Evolutionary conservation across 305 asterid species (phyloP).

Genomic region (Ilex paraguariensis): DNA sequence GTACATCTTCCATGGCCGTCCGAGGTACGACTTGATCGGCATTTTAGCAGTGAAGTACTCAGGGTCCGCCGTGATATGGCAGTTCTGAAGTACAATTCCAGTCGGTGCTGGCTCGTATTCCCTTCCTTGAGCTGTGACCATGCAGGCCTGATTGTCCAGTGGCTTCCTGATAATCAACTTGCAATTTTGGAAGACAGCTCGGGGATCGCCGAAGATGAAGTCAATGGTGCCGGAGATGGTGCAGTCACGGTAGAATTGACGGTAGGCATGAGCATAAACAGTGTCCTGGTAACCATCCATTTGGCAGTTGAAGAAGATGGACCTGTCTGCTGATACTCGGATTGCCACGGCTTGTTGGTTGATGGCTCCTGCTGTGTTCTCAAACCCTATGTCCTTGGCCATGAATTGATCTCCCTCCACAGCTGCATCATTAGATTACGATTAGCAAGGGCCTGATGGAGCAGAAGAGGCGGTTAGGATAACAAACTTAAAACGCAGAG

Average conservation of each 20-base stretch:
- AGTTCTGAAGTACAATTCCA: background rate
- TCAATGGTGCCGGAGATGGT: background rate
- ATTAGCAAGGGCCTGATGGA: too few species aligned
- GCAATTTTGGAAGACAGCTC: background rate
- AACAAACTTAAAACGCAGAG: too few species aligned
- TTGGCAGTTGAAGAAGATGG: background rate
- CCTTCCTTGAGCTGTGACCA: background rate
- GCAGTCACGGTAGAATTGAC: background rate
- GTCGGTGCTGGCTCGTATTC: background rate
- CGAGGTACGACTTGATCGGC: background rate
- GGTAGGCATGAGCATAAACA: background rate
- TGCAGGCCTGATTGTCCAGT: background rate
- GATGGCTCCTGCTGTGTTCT: background rate
- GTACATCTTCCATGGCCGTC: background rate
- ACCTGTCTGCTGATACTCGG: background rate
- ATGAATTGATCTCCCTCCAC: background rate
- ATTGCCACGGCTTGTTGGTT: background rate
- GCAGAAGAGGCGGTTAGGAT: too few species aligned
- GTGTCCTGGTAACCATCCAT: slow-evolving; percentile 1
- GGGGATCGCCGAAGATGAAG: background rate
- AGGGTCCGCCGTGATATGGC: background rate
- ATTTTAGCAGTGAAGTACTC: background rate
- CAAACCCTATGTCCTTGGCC: background rate
- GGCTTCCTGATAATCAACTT: background rate
- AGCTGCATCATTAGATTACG: background rate